A percentile compares a stretch with the other conserved stretches of the same genome.
These are phyloP conservation scores for Neoascochyta sp. DNA, from an alignment of 2,329 filamentous ascomycete species.

Conservation along the genomic window DNA sequence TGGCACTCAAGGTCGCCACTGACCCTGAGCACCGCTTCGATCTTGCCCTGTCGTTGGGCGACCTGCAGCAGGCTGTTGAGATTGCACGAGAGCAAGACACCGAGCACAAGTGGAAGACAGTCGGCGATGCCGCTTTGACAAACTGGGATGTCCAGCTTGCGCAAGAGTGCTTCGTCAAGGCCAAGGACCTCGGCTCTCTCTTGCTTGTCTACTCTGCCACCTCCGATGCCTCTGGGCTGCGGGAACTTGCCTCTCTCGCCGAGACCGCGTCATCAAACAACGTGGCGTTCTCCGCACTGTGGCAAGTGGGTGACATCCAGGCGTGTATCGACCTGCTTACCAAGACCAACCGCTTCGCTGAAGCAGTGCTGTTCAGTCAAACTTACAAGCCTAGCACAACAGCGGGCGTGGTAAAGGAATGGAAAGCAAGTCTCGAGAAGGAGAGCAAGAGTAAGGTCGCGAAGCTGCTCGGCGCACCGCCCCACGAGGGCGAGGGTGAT, in stretches of 20 bases:
- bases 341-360: conserved; percentile 73
- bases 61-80: conserved; percentile 79
- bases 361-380: conserved; percentile 88
- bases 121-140: conserved; percentile 83
- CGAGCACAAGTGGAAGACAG: conserved; percentile 98
- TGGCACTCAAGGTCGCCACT: conserved; percentile 89
- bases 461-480: conserved; percentile 77
- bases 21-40: conserved; percentile 97
- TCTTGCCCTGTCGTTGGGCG: conserved; percentile 75
- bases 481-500: conserved; percentile 56
- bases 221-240: conserved; percentile 70
- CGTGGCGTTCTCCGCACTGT: conserved; percentile 84
- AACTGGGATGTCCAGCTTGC: conserved; percentile 86
- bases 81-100: conserved; percentile 79
- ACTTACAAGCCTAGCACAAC: conserved; percentile 88
- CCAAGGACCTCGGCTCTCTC: conserved; percentile 84
- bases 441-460: conserved; percentile 80
- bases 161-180: conserved; percentile 87
- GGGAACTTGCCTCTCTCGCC: conserved; percentile 69
- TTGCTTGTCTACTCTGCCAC: conserved; percentile 86
- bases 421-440: conserved; percentile 83
- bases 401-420: conserved; percentile 63
- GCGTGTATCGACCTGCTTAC: conserved; percentile 76
- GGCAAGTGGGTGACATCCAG: conserved; percentile 79
- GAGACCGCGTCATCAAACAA: conserved; percentile 79